Evolutionary conservation across 192 early-diverging fungal species (phyloP).

Genomic region (Thoreauomyces humboldtii): DNA sequence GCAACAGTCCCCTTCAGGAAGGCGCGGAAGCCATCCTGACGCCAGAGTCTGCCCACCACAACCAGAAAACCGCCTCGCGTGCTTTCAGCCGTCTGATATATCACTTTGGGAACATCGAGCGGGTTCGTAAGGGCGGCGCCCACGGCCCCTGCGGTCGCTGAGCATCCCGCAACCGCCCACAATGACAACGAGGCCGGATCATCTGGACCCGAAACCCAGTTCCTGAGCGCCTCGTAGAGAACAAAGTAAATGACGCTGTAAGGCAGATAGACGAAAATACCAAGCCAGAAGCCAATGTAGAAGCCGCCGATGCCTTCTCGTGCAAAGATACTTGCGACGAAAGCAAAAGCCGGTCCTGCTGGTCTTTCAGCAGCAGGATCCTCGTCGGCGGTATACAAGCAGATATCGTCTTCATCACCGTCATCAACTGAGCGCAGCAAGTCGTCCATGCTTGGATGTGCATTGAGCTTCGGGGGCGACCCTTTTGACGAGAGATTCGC

Average conservation of each 20-base stretch:
- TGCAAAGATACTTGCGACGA: not conserved
- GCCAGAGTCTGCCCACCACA: not conserved
- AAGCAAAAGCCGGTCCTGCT: too few relatives aligned
- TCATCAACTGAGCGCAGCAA: too few relatives aligned
- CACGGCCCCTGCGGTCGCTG: constrained; percentile 46
- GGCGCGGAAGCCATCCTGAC: not conserved
- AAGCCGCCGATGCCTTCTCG: constrained; percentile 55
- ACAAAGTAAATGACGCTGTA: constrained; percentile 58
- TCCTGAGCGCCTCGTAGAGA: constrained; percentile 50
- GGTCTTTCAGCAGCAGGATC: too few relatives aligned
- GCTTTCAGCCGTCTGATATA: constrained; percentile 46
- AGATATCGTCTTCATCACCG: too few relatives aligned
- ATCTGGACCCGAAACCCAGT: not conserved
- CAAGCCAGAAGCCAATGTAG: constrained; percentile 61
- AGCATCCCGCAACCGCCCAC: constrained; percentile 43
- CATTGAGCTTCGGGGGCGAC: not conserved
- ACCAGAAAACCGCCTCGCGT: not conserved
- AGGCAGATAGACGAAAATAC: constrained; percentile 63
- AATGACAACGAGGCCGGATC: constrained; percentile 13
- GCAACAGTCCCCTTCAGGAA: constrained; percentile 28
- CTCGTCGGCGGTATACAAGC: too few relatives aligned
- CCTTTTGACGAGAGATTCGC: too few relatives aligned
- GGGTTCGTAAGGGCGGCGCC: constrained; percentile 53
- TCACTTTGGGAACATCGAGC: constrained; percentile 64
- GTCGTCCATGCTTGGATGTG: not conserved